These are phyloP conservation scores for Mycena vulgaris DNA, from an alignment of 768 basidiomycete species.

Conservation along the genomic window DNA sequence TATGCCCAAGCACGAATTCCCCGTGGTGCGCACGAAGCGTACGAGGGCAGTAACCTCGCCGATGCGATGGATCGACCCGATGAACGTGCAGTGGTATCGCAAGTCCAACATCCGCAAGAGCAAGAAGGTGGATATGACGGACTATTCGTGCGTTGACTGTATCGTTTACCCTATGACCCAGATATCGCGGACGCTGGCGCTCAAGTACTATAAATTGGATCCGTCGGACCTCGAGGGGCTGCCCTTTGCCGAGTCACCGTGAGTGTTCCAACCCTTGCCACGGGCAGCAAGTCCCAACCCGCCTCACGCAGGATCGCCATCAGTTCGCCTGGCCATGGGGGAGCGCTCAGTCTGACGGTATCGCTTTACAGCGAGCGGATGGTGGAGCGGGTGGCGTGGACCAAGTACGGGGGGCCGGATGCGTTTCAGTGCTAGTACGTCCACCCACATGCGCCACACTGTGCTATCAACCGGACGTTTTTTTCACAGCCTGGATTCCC, in stretches of 20 bases:
- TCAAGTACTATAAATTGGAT: conserved; percentile 14
- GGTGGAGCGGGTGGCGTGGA: conserved; percentile 43
- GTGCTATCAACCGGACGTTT: background rate
- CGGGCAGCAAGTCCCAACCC: background rate
- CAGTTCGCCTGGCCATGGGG: background rate
- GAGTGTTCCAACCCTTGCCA: background rate
- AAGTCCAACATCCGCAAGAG: background rate
- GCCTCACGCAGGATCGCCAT: background rate
- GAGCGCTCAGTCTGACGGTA: background rate
- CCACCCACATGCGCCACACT: conserved; percentile 6
- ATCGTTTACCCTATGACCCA: background rate
- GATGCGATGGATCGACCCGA: background rate
- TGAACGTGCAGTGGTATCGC: background rate
- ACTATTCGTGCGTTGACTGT: background rate
- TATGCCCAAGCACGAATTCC: background rate
- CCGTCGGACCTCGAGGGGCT: conserved; percentile 9
- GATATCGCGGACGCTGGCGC: conserved; percentile 16
- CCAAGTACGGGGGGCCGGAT: conserved; percentile 43
- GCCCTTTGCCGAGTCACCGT: background rate
- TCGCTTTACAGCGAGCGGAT: conserved; percentile 39
- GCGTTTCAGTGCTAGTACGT: conserved; percentile 35
- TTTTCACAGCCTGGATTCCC: background rate
- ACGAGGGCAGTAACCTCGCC: background rate
- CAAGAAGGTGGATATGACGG: background rate
- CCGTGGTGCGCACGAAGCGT: background rate